These are phyloP conservation scores for Syzygium aqueum DNA, from an alignment of 345 rosid species.

Conservation along the genomic window DNA sequence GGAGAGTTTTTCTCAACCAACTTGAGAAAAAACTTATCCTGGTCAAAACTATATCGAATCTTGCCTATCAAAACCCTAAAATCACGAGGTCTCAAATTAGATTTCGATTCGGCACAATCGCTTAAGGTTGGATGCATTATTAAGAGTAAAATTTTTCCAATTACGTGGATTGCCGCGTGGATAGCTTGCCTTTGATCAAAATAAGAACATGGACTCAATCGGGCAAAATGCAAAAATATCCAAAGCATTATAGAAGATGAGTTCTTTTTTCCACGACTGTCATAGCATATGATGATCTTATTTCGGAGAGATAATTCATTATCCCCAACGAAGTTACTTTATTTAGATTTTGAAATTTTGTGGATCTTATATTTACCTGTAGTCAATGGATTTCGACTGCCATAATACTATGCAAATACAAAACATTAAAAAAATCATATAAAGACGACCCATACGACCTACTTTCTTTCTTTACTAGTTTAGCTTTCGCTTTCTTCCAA, in stretches of 20 bases:
- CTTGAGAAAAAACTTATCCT: background rate
- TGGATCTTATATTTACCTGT: background rate
- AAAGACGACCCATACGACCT: background rate
- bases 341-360: background rate
- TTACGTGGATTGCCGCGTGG: rapidly evolving
- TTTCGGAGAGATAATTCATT: background rate
- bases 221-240: rapidly evolving
- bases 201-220: background rate
- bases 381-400: background rate
- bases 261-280: background rate
- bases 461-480: background rate
- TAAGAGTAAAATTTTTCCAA: background rate
- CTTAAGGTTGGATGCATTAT: too few relatives aligned
- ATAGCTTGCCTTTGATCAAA: rapidly evolving
- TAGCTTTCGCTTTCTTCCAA: background rate
- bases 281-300: background rate
- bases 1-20: background rate
- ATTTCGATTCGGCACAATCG: background rate
- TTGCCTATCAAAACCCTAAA: background rate
- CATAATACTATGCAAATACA: background rate
- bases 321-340: background rate
- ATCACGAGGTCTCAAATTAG: background rate
- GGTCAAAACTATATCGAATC: background rate
- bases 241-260: background rate
- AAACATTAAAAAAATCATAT: background rate